phyloP scores from a whole-genome alignment of 305 asterid species.

The Nicotiana rustica region DNA sequence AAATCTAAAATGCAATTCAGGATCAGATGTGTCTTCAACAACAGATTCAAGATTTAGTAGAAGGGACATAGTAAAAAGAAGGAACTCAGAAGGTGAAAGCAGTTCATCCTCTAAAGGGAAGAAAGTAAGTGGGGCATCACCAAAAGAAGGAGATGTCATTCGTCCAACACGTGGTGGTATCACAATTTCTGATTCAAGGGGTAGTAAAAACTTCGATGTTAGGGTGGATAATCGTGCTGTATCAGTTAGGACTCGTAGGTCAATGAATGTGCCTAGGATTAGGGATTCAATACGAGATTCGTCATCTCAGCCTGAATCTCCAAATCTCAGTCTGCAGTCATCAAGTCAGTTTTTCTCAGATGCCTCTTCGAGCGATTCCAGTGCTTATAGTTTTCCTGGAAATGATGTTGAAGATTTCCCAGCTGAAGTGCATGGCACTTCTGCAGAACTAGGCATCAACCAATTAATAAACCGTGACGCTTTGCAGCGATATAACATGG shows the following conservation, averaged over 20 bases:
- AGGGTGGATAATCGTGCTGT: slow-evolving; percentile 47
- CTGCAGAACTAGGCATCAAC: slow-evolving; percentile 49
- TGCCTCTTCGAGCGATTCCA: slow-evolving; percentile 53
- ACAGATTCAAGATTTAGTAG: slow-evolving; percentile 50
- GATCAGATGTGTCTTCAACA: slow-evolving; percentile 52
- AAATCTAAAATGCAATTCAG: slow-evolving; percentile 57
- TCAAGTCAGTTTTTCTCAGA: slow-evolving; percentile 44
- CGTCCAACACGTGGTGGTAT: slow-evolving; percentile 53
- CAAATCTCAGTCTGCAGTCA: slow-evolving; percentile 44
- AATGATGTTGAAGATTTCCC: slow-evolving; percentile 47
- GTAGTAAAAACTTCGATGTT: slow-evolving; percentile 42
- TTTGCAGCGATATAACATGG: slow-evolving; percentile 59
- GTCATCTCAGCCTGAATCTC: slow-evolving; percentile 45
- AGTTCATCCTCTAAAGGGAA: slow-evolving; percentile 56
- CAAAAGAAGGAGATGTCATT: slow-evolving; percentile 38
- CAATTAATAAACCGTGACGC: slow-evolving; percentile 47
- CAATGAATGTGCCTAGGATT: slow-evolving; percentile 48
- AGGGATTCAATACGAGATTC: slow-evolving; percentile 48
- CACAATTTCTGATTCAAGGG: slow-evolving; percentile 55
- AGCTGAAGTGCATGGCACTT: slow-evolving; percentile 39
- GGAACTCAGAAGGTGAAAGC: slow-evolving; percentile 58
- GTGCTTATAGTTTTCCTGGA: slow-evolving; percentile 52
- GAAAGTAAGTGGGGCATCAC: slow-evolving; percentile 39
- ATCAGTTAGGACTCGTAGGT: slow-evolving; percentile 55
- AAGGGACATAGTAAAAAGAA: slow-evolving; percentile 45